phyloP scores from a whole-genome alignment of 1,284 basidiomycete genomes.

The Cryptococcus sp. region DNA sequence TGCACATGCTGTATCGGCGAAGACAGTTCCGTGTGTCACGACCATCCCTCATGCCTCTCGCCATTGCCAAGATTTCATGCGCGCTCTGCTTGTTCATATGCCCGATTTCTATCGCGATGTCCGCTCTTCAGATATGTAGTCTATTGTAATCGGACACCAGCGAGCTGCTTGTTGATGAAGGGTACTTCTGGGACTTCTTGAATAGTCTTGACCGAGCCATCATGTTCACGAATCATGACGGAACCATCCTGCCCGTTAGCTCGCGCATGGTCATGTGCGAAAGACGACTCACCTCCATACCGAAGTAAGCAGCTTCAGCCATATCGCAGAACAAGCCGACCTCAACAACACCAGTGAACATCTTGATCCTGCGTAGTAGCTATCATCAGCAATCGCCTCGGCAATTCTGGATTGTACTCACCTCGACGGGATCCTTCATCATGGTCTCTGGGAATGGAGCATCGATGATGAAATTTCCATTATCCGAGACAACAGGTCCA shows the following conservation, averaged over 20 bases:
- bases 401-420: slow-evolving; percentile 44
- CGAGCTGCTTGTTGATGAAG: background rate
- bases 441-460: slow-evolving; percentile 71
- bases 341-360: slow-evolving; percentile 94
- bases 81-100: too few species aligned
- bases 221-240: slow-evolving; percentile 43
- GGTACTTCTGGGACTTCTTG: slow-evolving; percentile 34
- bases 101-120: too few species aligned
- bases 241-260: slow-evolving; percentile 44
- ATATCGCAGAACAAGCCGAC: slow-evolving; percentile 92
- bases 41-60: too few species aligned
- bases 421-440: slow-evolving; percentile 66
- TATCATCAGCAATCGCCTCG: slow-evolving; percentile 34
- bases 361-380: slow-evolving; percentile 71
- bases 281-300: slow-evolving; percentile 63
- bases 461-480: slow-evolving; percentile 92
- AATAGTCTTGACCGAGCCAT: slow-evolving; percentile 42
- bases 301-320: slow-evolving; percentile 96
- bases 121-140: too few species aligned
- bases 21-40: too few species aligned
- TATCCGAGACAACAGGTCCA: slow-evolving; percentile 90
- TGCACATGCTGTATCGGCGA: too few species aligned
- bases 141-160: background rate
- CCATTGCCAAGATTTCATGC: background rate
- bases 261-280: background rate